Evolutionary conservation across 2,329 filamentous ascomycete genomes (phyloP).

Genomic region (Colletotrichum sublineola): DNA sequence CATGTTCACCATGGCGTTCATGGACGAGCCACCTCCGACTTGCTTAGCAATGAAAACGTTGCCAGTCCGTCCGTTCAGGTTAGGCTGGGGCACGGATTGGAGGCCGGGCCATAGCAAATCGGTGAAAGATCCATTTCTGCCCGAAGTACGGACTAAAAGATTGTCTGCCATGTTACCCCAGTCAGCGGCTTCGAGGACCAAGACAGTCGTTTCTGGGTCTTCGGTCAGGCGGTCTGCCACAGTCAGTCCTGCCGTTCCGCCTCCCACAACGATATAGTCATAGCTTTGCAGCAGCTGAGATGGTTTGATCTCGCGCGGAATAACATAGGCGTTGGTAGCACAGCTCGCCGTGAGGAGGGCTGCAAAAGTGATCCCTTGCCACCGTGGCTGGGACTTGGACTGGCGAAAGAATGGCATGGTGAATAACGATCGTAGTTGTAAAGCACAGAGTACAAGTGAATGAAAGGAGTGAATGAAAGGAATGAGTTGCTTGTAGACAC

Average conservation of each 20-base stretch:
- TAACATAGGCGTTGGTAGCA: slow-evolving; percentile 23
- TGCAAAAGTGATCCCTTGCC: slow-evolving; percentile 6
- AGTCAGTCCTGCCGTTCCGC: slow-evolving; percentile 51
- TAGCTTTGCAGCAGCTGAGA: slow-evolving; percentile 40
- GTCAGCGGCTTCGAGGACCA: slow-evolving; percentile 37
- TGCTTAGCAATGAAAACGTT: slow-evolving; percentile 27
- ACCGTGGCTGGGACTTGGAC: slow-evolving; percentile 27
- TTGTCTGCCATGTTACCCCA: slow-evolving; percentile 33
- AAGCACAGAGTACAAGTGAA: background rate
- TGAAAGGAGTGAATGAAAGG: background rate
- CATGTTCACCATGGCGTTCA: slow-evolving; percentile 43
- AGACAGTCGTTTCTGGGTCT: slow-evolving; percentile 27
- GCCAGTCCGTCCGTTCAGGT: slow-evolving; percentile 23
- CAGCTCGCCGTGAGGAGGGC: slow-evolving; percentile 21
- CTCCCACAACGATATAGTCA: slow-evolving; percentile 51
- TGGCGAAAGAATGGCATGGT: slow-evolving; percentile 34
- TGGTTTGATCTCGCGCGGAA: slow-evolving; percentile 27
- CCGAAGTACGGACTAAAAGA: slow-evolving; percentile 7
- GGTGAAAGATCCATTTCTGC: background rate
- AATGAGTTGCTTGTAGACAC: background rate
- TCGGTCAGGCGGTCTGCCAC: slow-evolving; percentile 50
- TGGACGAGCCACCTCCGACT: slow-evolving; percentile 41
- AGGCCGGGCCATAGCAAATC: slow-evolving; percentile 13
- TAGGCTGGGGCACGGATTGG: slow-evolving; percentile 33
- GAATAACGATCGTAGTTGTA: slow-evolving; percentile 12